phyloP scores from a whole-genome alignment of 768 basidiomycete species.

The Phylloporus sp. region DNA sequence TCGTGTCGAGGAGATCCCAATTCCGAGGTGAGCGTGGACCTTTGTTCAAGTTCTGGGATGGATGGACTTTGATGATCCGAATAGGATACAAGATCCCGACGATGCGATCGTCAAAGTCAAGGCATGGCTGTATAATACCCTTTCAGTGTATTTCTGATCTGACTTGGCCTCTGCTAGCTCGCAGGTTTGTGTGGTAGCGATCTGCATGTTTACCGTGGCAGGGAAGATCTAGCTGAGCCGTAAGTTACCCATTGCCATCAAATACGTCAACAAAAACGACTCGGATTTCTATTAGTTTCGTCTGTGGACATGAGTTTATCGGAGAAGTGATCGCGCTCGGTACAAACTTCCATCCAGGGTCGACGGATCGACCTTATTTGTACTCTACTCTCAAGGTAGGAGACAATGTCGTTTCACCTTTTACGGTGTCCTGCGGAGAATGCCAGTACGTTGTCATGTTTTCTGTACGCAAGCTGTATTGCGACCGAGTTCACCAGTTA shows the following conservation, averaged over 20 bases:
- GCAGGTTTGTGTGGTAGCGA: constrained; percentile 73
- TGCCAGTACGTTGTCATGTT: constrained; percentile 56
- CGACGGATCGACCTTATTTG: constrained; percentile 51
- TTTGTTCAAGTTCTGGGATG: not conserved
- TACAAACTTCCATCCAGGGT: constrained; percentile 44
- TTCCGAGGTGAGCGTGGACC: constrained; percentile 48
- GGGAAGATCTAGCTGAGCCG: constrained; percentile 50
- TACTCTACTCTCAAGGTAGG: constrained; percentile 65
- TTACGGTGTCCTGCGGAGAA: constrained; percentile 80
- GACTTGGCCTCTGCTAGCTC: constrained; percentile 39
- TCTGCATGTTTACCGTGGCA: constrained; percentile 70
- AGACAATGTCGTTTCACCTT: constrained; percentile 77
- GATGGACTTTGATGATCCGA: not conserved
- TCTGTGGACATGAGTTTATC: constrained; percentile 74
- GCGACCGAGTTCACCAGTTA: constrained; percentile 38
- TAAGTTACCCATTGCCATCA: constrained; percentile 30
- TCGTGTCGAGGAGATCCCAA: constrained; percentile 57
- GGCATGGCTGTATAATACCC: constrained; percentile 36
- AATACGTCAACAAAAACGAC: not conserved
- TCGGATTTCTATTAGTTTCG: constrained; percentile 45
- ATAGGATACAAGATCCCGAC: constrained; percentile 70
- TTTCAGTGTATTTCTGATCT: not conserved
- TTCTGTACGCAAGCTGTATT: not conserved
- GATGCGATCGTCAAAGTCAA: constrained; percentile 76
- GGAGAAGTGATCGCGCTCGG: constrained; percentile 71